A percentile compares a stretch with the other conserved stretches of the same genome.
Evolutionary conservation across 2,329 filamentous ascomycete species (phyloP).

Genomic region (Zopfia rhizophila): DNA sequence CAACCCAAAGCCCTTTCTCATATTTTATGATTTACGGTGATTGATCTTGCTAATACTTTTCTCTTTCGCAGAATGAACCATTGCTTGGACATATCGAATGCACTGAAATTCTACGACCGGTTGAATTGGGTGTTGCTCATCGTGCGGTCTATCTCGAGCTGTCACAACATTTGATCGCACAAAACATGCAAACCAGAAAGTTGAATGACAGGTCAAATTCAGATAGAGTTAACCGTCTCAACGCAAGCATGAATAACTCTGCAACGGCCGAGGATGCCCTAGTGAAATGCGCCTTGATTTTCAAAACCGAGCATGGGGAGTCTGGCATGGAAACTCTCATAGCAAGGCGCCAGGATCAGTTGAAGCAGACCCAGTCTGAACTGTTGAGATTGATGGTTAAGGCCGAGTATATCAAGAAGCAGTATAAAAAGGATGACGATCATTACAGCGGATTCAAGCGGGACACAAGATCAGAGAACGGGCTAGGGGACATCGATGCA

Average conservation of each 20-base stretch:
- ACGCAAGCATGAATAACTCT: constrained; percentile 58
- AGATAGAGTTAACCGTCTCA: constrained; percentile 54
- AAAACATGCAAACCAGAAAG: constrained; percentile 60
- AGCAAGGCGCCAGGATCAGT: constrained; percentile 27
- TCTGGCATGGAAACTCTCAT: constrained; percentile 29
- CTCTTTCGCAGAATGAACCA: constrained; percentile 51
- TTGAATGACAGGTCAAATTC: constrained; percentile 46
- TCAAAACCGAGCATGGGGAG: constrained; percentile 21
- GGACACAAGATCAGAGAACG: constrained; percentile 25
- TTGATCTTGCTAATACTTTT: no score
- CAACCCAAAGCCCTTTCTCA: no score
- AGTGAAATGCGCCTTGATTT: constrained; percentile 54
- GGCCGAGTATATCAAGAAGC: constrained; percentile 24
- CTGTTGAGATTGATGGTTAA: constrained; percentile 25
- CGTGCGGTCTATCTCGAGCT: constrained; percentile 65
- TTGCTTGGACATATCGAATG: constrained; percentile 51
- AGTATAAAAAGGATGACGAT: constrained; percentile 1
- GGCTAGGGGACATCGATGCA: constrained; percentile 36
- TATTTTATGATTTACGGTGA: no score
- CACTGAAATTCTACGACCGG: constrained; percentile 55
- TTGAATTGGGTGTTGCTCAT: constrained; percentile 60
- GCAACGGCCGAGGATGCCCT: constrained; percentile 63
- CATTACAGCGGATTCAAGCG: constrained; percentile 25
- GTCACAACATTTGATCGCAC: constrained; percentile 63
- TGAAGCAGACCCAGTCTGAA: constrained; percentile 19